Conservation (phyloP, 331 rosid genomes). For the Pyracantha coccinea region DNA sequence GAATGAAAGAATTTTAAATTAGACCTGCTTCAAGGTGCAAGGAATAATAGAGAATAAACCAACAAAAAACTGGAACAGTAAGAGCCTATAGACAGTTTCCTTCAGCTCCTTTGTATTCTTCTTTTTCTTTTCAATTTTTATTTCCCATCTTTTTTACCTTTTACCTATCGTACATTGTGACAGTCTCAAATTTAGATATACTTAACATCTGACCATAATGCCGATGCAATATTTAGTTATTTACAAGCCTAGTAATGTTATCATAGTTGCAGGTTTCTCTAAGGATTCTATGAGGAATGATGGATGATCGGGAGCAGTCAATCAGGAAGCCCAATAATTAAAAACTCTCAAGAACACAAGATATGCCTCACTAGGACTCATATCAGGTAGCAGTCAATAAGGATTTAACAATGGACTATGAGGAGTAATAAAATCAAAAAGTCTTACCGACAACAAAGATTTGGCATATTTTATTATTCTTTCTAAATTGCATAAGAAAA, state of each 20-base stretch:
- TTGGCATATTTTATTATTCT: neutral
- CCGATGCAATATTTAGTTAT: neutral
- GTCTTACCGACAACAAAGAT: neutral
- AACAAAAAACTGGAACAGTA: neutral
- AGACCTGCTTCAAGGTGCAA: neutral
- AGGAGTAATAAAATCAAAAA: neutral
- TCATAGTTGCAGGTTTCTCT: neutral
- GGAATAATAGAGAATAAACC: neutral
- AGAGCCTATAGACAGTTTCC: neutral
- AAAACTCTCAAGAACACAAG: neutral
- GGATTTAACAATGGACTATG: neutral
- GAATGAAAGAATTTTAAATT: neutral
- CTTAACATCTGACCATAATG: neutral
- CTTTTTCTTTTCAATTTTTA: neutral
- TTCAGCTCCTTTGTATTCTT: neutral
- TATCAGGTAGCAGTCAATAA: neutral
- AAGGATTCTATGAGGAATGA: neutral
- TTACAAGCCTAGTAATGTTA: neutral
- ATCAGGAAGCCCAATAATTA: no score
- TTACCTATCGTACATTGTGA: neutral
- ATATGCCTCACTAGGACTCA: neutral
- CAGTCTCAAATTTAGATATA: neutral
- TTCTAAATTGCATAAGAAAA: neutral
- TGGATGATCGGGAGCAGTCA: neutral
- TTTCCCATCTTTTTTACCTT: neutral